A percentile compares a stretch with the other conserved stretches of the same genome.
Evolutionary conservation across 257 asterid species (phyloP).

Genomic region (Solanum tarapatanum): DNA sequence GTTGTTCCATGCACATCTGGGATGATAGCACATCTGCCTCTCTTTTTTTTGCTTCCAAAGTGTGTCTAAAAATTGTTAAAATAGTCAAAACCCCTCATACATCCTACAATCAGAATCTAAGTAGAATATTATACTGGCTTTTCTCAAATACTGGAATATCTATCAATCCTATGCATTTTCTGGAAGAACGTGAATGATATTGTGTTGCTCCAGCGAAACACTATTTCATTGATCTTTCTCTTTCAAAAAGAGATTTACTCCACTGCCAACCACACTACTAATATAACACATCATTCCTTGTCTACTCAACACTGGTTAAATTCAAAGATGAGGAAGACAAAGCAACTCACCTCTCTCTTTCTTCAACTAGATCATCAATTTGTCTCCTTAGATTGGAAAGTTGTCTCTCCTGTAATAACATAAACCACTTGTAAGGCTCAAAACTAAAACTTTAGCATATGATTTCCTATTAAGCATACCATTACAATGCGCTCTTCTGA

Average conservation of each 20-base stretch:
- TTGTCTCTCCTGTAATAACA: conserved; percentile 48
- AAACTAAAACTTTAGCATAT: not conserved
- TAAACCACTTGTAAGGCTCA: conserved; percentile 12
- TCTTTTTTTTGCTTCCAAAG: conserved; percentile 35
- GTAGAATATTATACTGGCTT: not conserved
- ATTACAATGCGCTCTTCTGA: conserved; percentile 35
- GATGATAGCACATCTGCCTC: conserved; percentile 42
- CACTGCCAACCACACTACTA: not conserved
- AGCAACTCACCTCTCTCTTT: conserved; percentile 50
- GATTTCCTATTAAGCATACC: conserved; percentile 27
- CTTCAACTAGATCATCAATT: conserved; percentile 47
- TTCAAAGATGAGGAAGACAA: not conserved
- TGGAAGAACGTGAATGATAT: not conserved
- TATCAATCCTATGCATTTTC: not conserved
- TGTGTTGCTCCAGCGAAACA: not conserved
- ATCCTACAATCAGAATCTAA: not conserved
- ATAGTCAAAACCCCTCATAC: not conserved
- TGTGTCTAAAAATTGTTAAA: conserved; percentile 35
- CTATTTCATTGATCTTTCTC: not conserved
- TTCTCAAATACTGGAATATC: not conserved
- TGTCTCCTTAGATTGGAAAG: conserved; percentile 39
- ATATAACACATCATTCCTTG: not conserved
- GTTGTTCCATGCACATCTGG: conserved; percentile 48
- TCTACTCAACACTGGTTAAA: not conserved
- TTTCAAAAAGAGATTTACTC: not conserved